Evolutionary conservation across 805 yeast genomes (phyloP), one percentile per base, ranked within the genome.

Genomic region (Maudiozyma pseudohumilis): DNA sequence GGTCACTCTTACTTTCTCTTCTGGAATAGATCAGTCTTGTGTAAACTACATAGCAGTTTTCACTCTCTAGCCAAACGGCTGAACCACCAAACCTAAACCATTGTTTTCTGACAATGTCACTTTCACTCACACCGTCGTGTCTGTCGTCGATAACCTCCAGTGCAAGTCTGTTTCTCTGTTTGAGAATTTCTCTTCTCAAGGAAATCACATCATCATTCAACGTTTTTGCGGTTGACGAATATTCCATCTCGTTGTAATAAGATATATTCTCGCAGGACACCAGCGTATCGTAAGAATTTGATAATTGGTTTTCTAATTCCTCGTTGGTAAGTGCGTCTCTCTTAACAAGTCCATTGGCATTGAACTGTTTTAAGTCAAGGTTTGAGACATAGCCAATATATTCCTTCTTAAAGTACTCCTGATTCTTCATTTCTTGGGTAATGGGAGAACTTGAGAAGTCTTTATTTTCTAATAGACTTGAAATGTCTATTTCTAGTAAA

Each of bases 51-150:
- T 71, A 75, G 15, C 69, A 64, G 18, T 71, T 69, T 44, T 69
- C 70, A 29, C 66, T 66, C 29, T 65, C 68, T 22, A 74, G 49
- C 75, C 75, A 73, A 13, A 71, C 72, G 1, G 73, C 63, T 1
- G 75, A 65, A 1, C 75, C 75, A 36, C 48, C 48, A 27, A 39
- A 39, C 29, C 34, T 38, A 19, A 23, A 34, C 76, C 77, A 74
- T 12, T 21, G 27, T 29, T 42, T 24, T n/a, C 17, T 13, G 9
- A 45, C 22, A 11, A 44, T 44, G 13, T 43, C 40, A 8, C 23
- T 23, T 29, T 35, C 41, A 10, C 32, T 9, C 11, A 17, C 18
- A 28, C 18, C 11, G 16, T 28, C 18, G 12, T 28, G 20, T 15
- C 2, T 15, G 18, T 28, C 31, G 12, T 28, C 31, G 16, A 17